These are phyloP conservation scores for Exserohilum turcica DNA, from an alignment of 2,329 filamentous ascomycete genomes.

Conservation along the genomic window DNA sequence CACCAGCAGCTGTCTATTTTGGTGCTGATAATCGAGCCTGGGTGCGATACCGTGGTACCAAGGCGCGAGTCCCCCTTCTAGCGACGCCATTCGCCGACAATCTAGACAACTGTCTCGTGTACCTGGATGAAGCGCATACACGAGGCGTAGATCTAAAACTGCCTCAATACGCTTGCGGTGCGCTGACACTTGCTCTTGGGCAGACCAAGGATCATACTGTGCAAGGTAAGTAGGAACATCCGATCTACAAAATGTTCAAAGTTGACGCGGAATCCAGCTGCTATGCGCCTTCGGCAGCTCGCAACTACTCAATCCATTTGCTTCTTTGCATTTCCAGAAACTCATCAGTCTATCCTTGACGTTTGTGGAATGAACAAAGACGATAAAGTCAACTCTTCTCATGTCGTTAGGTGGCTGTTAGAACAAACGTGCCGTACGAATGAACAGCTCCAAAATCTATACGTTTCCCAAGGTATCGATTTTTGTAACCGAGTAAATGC, in stretches of 20 bases:
- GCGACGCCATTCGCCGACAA: constrained; percentile 63
- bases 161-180: constrained; percentile 63
- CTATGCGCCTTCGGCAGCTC: constrained; percentile 66
- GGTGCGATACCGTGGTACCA: constrained; percentile 57
- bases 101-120: constrained; percentile 66
- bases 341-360: constrained; percentile 64
- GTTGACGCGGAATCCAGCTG: constrained; percentile 51
- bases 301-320: constrained; percentile 59
- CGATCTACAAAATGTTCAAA: background rate
- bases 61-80: constrained; percentile 55
- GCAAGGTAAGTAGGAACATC: constrained; percentile 57
- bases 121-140: constrained; percentile 72
- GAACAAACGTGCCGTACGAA: constrained; percentile 65
- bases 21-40: constrained; percentile 62
- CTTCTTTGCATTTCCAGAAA: constrained; percentile 61
- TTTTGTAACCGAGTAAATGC: constrained; percentile 63
- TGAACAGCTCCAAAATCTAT: constrained; percentile 57
- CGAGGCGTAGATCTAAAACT: constrained; percentile 71
- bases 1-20: constrained; percentile 56
- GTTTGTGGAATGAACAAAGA: constrained; percentile 40
- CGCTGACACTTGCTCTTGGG: constrained; percentile 68
- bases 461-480: constrained; percentile 64
- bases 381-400: constrained; percentile 51
- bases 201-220: constrained; percentile 71
- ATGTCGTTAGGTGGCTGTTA: constrained; percentile 65